phyloP scores from a whole-genome alignment of 306 rosid genomes.

The Myrica gale region DNA sequence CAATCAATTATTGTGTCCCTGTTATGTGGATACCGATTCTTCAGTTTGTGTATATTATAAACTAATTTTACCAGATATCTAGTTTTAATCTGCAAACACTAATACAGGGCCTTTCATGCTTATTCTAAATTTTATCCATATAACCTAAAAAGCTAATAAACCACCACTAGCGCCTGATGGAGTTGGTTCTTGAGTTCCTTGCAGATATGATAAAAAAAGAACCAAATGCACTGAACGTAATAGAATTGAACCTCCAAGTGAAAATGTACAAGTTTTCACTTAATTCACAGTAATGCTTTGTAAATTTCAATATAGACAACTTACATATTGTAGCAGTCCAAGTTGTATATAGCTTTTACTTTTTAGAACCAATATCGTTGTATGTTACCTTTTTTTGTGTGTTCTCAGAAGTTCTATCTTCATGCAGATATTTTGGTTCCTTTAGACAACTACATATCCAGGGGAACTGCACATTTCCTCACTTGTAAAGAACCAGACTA shows the following conservation, averaged over 20 bases:
- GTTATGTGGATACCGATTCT: too few species aligned
- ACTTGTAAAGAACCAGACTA: slow-evolving; percentile 79
- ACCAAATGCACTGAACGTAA: background rate
- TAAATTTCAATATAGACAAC: too few species aligned
- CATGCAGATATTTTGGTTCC: slow-evolving; percentile 87
- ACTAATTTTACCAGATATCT: too few species aligned
- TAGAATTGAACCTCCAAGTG: background rate
- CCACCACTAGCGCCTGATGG: background rate
- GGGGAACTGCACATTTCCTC: slow-evolving; percentile 87
- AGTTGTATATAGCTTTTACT: background rate
- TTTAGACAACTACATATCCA: slow-evolving; percentile 87
- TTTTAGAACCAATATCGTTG: slow-evolving; percentile 6
- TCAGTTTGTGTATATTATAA: too few species aligned
- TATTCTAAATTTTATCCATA: too few species aligned
- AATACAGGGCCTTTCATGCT: too few species aligned
- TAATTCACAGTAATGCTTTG: background rate
- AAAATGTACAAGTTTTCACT: background rate
- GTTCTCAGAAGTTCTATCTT: slow-evolving; percentile 14
- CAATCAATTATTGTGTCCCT: too few species aligned
- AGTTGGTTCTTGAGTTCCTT: background rate
- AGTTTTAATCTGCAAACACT: too few species aligned
- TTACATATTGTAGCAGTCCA: background rate
- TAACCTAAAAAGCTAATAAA: too few species aligned
- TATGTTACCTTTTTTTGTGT: slow-evolving; percentile 1
- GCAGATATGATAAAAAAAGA: background rate